Evolutionary conservation across 2,329 filamentous ascomycete species (phyloP).

Genomic region (Ophioceras dolichostomum): DNA sequence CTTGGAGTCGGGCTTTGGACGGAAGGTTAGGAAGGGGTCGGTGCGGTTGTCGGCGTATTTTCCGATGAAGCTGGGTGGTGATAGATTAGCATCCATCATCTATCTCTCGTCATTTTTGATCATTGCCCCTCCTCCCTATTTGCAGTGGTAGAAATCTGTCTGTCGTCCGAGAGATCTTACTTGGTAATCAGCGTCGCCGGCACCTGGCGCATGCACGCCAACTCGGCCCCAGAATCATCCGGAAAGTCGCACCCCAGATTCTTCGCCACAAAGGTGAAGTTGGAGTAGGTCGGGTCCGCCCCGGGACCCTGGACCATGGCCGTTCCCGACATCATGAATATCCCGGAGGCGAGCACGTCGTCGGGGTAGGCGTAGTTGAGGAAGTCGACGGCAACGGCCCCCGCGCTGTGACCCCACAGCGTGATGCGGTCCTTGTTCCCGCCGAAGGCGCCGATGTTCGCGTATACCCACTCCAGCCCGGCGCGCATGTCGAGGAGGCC

Average conservation of each 20-base stretch:
- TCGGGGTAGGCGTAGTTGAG: constrained; percentile 30
- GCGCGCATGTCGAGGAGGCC: constrained; percentile 36
- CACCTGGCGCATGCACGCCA: constrained; percentile 22
- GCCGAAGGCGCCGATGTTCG: constrained; percentile 34
- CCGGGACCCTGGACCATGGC: constrained; percentile 17
- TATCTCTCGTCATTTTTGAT: no score
- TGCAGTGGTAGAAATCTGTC: no score
- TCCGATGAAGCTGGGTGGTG: constrained; percentile 16
- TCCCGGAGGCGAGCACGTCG: constrained; percentile 28
- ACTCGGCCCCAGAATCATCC: constrained; percentile 13
- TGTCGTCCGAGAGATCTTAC: no score
- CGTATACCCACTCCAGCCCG: constrained; percentile 34
- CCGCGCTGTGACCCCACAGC: constrained; percentile 34
- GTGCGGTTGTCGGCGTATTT: constrained; percentile 14
- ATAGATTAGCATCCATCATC: no score
- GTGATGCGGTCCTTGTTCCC: constrained; percentile 29
- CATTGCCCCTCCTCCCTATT: no score
- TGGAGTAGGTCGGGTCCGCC: constrained; percentile 13
- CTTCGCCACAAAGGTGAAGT: constrained; percentile 22
- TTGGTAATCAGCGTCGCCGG: constrained; percentile 17
- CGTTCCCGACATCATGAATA: constrained; percentile 27
- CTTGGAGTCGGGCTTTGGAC: constrained; percentile 11
- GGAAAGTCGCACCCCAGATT: constrained; percentile 19
- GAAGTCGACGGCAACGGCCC: constrained; percentile 24
- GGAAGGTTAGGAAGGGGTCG: constrained; percentile 13